These are phyloP conservation scores for Pleurotus djamor DNA, from an alignment of 768 basidiomycete species.

Conservation along the genomic window DNA sequence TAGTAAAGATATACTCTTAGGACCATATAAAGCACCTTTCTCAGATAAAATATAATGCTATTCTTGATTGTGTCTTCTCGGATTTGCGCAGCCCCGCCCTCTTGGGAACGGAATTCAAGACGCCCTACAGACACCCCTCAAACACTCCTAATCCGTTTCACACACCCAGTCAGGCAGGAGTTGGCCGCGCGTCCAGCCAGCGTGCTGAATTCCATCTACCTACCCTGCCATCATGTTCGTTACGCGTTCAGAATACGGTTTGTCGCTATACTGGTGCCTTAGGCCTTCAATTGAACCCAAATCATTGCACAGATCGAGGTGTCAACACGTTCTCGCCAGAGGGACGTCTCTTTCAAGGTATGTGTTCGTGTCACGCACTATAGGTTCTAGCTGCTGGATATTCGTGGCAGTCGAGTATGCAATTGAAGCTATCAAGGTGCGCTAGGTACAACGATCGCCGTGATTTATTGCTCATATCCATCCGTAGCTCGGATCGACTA, in stretches of 20 bases:
- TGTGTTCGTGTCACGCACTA: conserved; percentile 12
- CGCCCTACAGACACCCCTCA: not conserved
- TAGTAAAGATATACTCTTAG: not conserved
- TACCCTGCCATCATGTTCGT: conserved; percentile 65
- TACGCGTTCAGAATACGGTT: conserved; percentile 95
- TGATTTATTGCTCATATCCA: conserved; percentile 5
- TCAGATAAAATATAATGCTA: too few relatives aligned
- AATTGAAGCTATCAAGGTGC: conserved; percentile 97
- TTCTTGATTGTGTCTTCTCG: too few relatives aligned
- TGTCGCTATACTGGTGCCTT: conserved; percentile 13
- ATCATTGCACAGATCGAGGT: conserved; percentile 70
- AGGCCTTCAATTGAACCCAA: not conserved
- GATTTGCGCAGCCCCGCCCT: too few relatives aligned
- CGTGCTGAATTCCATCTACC: conserved; percentile 13
- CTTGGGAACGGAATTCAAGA: too few relatives aligned
- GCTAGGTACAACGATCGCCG: not conserved
- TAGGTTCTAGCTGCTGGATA: conserved; percentile 14
- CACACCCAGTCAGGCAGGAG: not conserved
- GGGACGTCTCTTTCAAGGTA: conserved; percentile 98
- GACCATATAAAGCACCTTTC: too few relatives aligned
- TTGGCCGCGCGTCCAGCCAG: conserved; percentile 5
- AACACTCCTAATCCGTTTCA: not conserved
- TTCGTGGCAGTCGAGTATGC: conserved; percentile 87
- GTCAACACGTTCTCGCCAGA: conserved; percentile 99
- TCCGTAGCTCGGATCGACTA: conserved; percentile 91